Base-by-base conservation (phyloP, 2,329 filamentous ascomycete genomes). In the Zasmidium angulare region DNA sequence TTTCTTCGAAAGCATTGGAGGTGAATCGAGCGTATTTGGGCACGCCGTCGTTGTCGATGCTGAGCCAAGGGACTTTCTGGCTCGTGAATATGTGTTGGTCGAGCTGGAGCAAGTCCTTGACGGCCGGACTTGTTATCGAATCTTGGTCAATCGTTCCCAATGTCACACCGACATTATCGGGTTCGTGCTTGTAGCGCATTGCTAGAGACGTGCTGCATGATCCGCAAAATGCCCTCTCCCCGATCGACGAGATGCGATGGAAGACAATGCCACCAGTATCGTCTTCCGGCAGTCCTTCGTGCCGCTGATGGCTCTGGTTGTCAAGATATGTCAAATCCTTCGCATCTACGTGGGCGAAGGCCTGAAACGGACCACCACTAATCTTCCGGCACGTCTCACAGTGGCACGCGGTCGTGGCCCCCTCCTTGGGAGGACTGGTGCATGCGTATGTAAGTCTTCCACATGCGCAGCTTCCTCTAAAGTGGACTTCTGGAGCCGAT, bases 321-420 rank as follows among this genome's bases (percentile, higher is more conserved):
- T 68, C 66, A 53, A 60, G 62, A 49, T 66, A 62, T 17, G 56
- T 65, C 11, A 69, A 46, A 2, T 46, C 22, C 21, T 43, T 46
- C 26, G 61, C 36, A 0, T 47, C 21, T 17, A 67, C 61, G 55
- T 65, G 58, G 2, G 60, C 56, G 50, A 62, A 69, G 17, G 62
- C 59, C 49, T 68, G 64, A 24, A 56, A 67, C 11, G 61, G 55
- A 7, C 61, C 66, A 2, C 68, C 67, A 23, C 57, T 62, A 19
- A 68, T 53, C 49, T 70, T 69, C 20, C 62, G 61, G 60, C 68
- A 70, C 36, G 64, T 65, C 7, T 52, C 48, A 55, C 67, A 69
- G 53, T 64, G 64, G 51, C 67, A 69, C 7, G 56, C 55, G 22
- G 29, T 57, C 4, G 50, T 57, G 14, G 23, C 20, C 7, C 50